Percentiles rank a stretch among this genome's conserved stretches.
phyloP scores from a whole-genome alignment of 1,284 basidiomycete species.

The Naganishia sp. region DNA sequence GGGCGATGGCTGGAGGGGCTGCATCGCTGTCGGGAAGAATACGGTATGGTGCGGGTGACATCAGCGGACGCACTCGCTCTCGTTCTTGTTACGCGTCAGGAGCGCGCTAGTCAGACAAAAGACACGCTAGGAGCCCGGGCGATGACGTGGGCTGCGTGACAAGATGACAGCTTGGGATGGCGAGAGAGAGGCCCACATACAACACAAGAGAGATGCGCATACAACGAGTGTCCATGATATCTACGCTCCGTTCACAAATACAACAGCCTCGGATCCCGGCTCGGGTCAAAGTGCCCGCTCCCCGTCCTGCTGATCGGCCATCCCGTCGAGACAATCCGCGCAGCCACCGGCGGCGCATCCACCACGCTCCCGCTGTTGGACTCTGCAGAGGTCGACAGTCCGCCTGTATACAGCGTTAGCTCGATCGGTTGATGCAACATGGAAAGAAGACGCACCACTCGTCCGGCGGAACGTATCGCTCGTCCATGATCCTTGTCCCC shows the following conservation, averaged over 20 bases:
- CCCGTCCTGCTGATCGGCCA: conserved; percentile 18
- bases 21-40: background rate
- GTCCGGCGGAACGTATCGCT: background rate
- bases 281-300: conserved; percentile 21
- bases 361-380: background rate
- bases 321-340: conserved; percentile 5
- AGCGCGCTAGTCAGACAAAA: background rate
- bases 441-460: conserved; percentile 3
- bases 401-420: background rate
- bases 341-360: background rate
- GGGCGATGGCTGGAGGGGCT: conserved; percentile 8
- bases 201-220: background rate
- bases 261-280: conserved; percentile 18
- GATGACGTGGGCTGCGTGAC: background rate
- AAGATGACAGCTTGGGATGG: background rate
- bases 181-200: background rate
- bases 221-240: background rate
- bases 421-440: background rate
- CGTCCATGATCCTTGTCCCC: background rate
- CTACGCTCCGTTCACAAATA: conserved; percentile 1
- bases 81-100: no score
- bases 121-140: background rate
- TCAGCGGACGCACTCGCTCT: background rate
- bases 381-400: background rate
- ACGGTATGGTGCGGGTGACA: background rate